Base-by-base conservation (phyloP, 1,284 basidiomycete genomes). In the Heliocybe sulcata region DNA sequence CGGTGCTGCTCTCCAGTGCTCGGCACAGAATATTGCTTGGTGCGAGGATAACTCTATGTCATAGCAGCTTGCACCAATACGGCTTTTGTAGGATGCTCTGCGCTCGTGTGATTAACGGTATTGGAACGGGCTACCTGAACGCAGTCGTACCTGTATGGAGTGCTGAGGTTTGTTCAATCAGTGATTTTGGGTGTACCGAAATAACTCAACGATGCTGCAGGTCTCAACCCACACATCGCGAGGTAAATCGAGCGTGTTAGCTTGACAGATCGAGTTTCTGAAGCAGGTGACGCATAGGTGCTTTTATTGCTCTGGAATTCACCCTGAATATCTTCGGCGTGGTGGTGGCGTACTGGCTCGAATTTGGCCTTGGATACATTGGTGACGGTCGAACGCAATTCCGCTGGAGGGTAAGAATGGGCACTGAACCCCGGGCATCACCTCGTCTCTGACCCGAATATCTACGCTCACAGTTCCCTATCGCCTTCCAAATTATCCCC, bases 101-200 rank as follows among this genome's bases (percentile, higher is more conserved):
- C 53, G 77, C 78, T 4, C 75, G 79, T 23, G 64, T 80, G 11
- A 70, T 81, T 55, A 78, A 78, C 59, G 79, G 77, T 14, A 72
- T 79, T 49, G 78, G 79, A 26, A 80, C 77, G 1, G 79, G 77
- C 3, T 71, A 71, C 60, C 66, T 81, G 45, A 81, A 79, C 54
- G 75, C 74, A 14, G 77, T 79, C 57, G 77, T 80, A 3, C 78
- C 78, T 1, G 77, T 79, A 1, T 79, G 77, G 74, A 76, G 70
- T 59, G 75, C 71, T 19, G 76, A 77, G 58, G 75, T 42, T 6
- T 9, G 38, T 20, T 31, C 38, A 42, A 6, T 42, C 16, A n/a
- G 38, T 9, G 12, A 4, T 31, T 3, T 42, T 42, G 38, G 38
- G 6, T 42, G 16, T 8, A 16, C n/a, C n/a, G 3, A n/a, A 42